These are phyloP conservation scores for Phaeotremella fagi DNA, from an alignment of 768 basidiomycete species.

Conservation along the genomic window DNA sequence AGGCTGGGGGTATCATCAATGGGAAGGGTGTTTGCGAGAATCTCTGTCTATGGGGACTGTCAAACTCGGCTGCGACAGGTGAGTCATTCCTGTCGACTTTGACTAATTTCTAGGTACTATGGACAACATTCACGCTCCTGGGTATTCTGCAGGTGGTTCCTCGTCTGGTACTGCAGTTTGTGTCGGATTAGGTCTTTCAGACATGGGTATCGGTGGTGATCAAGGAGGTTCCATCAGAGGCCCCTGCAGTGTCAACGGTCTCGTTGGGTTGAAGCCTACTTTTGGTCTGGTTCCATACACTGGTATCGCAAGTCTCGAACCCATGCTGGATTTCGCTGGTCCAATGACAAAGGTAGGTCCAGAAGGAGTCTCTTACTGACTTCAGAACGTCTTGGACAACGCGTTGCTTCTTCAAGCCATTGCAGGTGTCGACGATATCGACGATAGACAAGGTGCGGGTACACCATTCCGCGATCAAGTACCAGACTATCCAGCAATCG, in stretches of 20 bases:
- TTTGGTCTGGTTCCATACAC: conserved; percentile 55
- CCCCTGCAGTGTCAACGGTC: conserved; percentile 44
- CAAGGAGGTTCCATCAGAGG: conserved; percentile 52
- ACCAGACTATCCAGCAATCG: conserved; percentile 41
- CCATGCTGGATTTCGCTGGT: conserved; percentile 5
- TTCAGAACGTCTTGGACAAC: conserved; percentile 48
- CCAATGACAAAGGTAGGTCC: conserved; percentile 48
- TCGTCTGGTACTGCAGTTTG: conserved; percentile 51
- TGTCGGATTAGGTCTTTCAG: conserved; percentile 48
- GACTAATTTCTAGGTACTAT: conserved; percentile 36
- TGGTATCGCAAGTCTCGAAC: conserved; percentile 39
- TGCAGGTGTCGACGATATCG: conserved; percentile 52
- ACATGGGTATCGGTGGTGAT: conserved; percentile 53
- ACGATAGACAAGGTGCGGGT: conserved; percentile 49
- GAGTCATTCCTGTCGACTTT: not conserved
- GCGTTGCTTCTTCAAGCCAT: conserved; percentile 51
- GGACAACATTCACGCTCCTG: conserved; percentile 50
- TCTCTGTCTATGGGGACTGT: not conserved
- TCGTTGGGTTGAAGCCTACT: conserved; percentile 52
- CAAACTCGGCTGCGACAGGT: conserved; percentile 6
- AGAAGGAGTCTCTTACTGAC: conserved; percentile 16
- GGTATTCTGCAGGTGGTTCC: conserved; percentile 51
- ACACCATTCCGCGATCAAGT: conserved; percentile 45
- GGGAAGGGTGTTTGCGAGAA: conserved; percentile 50
- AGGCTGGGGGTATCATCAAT: conserved; percentile 49